Base-by-base conservation (phyloP, 2,329 filamentous ascomycete species). In the Beauveria scarabaeidicola region DNA sequence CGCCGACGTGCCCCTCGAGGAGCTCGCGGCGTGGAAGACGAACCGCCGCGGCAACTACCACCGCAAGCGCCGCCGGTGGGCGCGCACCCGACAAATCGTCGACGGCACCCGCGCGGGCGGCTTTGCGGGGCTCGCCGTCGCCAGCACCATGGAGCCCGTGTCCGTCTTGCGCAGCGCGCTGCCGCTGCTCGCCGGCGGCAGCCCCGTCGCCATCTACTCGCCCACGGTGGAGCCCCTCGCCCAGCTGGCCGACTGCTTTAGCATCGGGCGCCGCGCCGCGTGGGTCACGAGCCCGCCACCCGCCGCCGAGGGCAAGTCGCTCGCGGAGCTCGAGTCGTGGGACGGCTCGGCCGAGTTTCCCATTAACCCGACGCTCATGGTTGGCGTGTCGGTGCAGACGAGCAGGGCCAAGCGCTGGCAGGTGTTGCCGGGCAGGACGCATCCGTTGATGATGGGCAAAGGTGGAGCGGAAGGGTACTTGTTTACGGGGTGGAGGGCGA, bases 381-480 rank as follows among this genome's bases (percentile, higher is more conserved):
- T 97, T 0, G 90, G 87, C 0, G 86, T 90, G 1, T 84, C 81
- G 13, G 78, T 99, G 57, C 92, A 97, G 75, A 94, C 87, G 2
- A 89, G 87, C 52, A 81, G 90, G 15, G 86, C 89, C 5, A 81
- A 89, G 63, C 80, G 84, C 57, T 97, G 91, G 90, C 94, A 99
- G 76, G 92, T 97, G 2, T 73, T 99, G 51, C 94, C 94, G 0
- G 90, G 91, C 0, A 79, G 94, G 58, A 97, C 94, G 56, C 94
- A 99, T 75, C 94, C 94, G 7, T 74, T 95, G 59, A 99, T 99
- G 94, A 96, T 90, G 61, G 86, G 86, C 41, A 82, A 83, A 44
- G 94, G 94, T 21, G 93, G 93, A 0, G 85, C 91, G 0, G 93
- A 97, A 69, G 94, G 94, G 0, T 99, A 90, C 71, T 71, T 99